A percentile compares a stretch with the other conserved stretches of the same genome.
These are phyloP conservation scores for Nicotiana tomentosiformis DNA, from an alignment of 257 asterid species.

Conservation along the genomic window DNA sequence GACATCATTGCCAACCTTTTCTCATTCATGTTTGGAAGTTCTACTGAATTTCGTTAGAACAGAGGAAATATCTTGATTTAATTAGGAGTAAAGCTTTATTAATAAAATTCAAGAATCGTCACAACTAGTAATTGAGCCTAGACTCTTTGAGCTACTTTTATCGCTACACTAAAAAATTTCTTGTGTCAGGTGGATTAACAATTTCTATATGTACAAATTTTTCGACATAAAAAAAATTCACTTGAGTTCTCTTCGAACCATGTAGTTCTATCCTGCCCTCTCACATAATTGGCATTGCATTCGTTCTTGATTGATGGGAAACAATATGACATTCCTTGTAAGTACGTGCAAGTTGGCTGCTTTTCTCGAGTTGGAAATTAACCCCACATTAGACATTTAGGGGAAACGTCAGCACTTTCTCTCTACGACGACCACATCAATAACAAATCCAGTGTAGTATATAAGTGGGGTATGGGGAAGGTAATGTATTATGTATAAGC, in stretches of 20 bases:
- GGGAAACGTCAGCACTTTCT: no score
- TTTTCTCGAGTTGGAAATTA: not conserved
- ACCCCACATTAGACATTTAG: no score
- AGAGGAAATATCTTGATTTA: not conserved
- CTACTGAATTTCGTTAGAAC: not conserved
- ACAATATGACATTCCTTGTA: not conserved
- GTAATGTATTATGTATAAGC: no score
- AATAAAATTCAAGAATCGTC: not conserved
- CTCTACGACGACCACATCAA: no score
- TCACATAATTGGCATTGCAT: not conserved
- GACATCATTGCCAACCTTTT: not conserved
- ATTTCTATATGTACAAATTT: not conserved
- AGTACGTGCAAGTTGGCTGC: not conserved
- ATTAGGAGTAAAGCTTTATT: not conserved
- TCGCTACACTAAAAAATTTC: not conserved
- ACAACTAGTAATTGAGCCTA: not conserved
- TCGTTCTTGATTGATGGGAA: not conserved
- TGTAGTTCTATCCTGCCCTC: not conserved
- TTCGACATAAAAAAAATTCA: not conserved
- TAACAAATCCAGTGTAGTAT: no score
- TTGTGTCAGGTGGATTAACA: not conserved
- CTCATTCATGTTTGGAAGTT: not conserved
- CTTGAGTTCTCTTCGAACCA: not conserved
- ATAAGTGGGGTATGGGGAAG: rapidly evolving
- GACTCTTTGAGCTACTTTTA: not conserved